Percentiles rank a stretch among this genome's conserved stretches.
Evolutionary conservation across 495 filamentous ascomycete species (phyloP).

Genomic region (Corynascus novoguineensis): DNA sequence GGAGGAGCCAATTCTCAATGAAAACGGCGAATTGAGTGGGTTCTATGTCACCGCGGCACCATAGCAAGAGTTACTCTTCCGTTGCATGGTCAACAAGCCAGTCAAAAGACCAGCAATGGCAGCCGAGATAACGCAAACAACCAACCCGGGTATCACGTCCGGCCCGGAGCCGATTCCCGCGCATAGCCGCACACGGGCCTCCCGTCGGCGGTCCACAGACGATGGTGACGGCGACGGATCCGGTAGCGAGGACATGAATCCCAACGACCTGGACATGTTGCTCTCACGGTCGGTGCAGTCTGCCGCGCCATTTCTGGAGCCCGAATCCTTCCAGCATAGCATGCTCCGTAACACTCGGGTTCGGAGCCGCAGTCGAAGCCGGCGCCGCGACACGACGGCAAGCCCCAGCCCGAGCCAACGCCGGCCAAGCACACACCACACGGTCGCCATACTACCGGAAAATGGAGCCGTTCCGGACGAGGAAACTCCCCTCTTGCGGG

Average conservation of each 20-base stretch:
- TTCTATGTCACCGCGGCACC: no score
- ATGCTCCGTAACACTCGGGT: conserved; percentile 31
- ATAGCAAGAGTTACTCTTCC: background rate
- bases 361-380: background rate
- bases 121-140: background rate
- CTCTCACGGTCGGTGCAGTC: conserved; percentile 36
- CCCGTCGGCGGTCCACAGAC: background rate
- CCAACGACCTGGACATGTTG: conserved; percentile 40
- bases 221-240: background rate
- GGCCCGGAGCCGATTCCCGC: conserved; percentile 2
- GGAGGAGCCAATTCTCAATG: conserved; percentile 3
- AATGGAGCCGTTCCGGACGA: conserved; percentile 7
- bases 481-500: conserved; percentile 15
- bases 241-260: conserved; percentile 25
- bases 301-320: conserved; percentile 33
- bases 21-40: no score
- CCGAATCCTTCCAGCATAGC: conserved; percentile 35
- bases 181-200: background rate
- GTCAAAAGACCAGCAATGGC: background rate
- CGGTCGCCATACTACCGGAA: background rate
- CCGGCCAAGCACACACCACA: background rate
- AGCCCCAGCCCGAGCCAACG: conserved; percentile 8
- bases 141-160: conserved; percentile 1
- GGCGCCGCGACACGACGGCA: background rate
- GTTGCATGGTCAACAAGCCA: no score